Conservation (phyloP, 2,329 filamentous ascomycete genomes). For the Pseudocercospora musae region DNA sequence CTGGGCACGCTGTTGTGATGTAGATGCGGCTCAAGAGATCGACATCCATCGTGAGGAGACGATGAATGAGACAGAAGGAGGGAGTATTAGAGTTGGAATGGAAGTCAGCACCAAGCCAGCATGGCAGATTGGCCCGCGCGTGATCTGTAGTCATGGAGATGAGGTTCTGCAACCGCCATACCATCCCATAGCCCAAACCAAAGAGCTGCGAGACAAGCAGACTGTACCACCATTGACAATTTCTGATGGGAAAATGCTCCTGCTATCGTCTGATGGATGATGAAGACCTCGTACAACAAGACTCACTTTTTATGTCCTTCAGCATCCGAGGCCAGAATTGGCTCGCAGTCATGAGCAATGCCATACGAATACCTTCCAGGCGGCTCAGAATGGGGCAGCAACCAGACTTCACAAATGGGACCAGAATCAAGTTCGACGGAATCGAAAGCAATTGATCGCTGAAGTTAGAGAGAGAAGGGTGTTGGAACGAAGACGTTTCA, state of each 20-base stretch:
- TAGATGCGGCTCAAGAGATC: neutral
- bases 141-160: neutral
- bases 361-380: neutral
- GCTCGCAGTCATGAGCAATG: neutral
- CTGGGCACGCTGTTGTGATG: neutral
- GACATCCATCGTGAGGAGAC: neutral
- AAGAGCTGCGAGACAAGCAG: neutral
- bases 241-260: too few species aligned
- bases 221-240: neutral
- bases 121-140: neutral
- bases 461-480: neutral
- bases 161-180: neutral
- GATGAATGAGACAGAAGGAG: neutral
- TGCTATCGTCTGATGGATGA: too few species aligned
- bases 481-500: neutral
- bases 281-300: too few species aligned
- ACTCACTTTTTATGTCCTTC: too few species aligned
- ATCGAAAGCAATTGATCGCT: neutral
- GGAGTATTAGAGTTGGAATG: neutral
- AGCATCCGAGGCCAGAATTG: too few species aligned
- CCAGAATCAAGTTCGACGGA: neutral
- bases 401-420: slow-evolving; percentile 1
- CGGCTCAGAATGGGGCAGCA: neutral
- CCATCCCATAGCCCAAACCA: neutral
- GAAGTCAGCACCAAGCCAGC: neutral